A percentile compares a stretch with the other conserved stretches of the same genome.
Conservation (phyloP, 306 rosid genomes). For the Gastrolobium bilobum region DNA sequence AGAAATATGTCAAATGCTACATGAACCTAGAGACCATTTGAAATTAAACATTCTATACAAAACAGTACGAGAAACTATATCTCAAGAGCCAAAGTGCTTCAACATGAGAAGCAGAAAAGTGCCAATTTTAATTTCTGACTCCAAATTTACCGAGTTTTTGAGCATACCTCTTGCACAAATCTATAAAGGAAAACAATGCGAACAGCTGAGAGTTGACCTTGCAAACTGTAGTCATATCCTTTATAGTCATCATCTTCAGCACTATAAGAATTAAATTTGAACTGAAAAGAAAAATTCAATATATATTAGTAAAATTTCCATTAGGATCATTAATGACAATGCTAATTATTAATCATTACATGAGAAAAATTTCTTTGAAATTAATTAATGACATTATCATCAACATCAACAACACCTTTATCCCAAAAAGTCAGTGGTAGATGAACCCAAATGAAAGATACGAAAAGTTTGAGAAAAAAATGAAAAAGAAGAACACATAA, state of each 20-base stretch:
- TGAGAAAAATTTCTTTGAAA: background rate
- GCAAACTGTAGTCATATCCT: constrained; percentile 90
- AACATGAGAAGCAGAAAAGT: constrained; percentile 33
- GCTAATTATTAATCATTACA: background rate
- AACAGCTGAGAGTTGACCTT: constrained; percentile 95
- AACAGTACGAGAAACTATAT: constrained; percentile 17
- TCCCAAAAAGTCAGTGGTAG: too few relatives aligned
- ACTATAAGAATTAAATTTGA: constrained; percentile 88
- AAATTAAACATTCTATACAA: constrained; percentile 30
- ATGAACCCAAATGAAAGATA: too few relatives aligned
- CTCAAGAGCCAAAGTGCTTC: constrained; percentile 1
- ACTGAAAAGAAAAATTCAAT: constrained; percentile 64
- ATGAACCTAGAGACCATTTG: constrained; percentile 35
- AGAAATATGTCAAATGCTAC: constrained; percentile 32
- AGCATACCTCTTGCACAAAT: constrained; percentile 95
- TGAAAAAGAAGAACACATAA: too few relatives aligned
- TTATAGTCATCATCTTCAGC: constrained; percentile 91
- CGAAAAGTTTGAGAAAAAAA: too few relatives aligned
- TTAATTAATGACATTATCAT: background rate
- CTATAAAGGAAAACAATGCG: constrained; percentile 95
- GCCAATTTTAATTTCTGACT: constrained; percentile 22
- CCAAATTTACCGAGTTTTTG: constrained; percentile 34
- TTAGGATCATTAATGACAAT: constrained; percentile 23
- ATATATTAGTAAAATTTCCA: background rate
- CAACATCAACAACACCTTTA: too few relatives aligned